Evolutionary conservation across 2,329 filamentous ascomycete genomes (phyloP), one percentile per base, ranked within the genome.

Genomic region (Claviceps purpurea): DNA sequence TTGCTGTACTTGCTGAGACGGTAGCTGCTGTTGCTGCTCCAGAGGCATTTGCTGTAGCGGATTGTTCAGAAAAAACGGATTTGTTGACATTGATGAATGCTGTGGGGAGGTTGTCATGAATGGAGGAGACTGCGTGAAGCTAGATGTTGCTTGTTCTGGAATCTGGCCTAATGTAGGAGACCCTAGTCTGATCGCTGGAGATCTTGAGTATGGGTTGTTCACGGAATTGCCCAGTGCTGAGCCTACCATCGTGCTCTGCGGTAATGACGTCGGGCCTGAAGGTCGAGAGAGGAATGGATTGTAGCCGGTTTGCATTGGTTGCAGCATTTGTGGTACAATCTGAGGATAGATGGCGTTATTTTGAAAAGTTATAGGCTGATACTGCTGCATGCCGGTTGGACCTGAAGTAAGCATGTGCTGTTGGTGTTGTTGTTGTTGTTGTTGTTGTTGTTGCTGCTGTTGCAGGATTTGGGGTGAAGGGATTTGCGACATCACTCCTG

Each of bases 241-340:
- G 52, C 70, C 74, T 4, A 73, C 56, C 5, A 70, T 62, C 38
- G 76, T 60, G 20, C 59, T 63, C 43, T 70, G 70, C 52, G 68
- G 67, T 37, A 62, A 61, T 26, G 59, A 58, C 14, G 60, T 49
- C 54, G 56, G 62, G 46, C 64, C 65, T 37, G 63, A 61, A 26
- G 68, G 61, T 22, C 69, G 68, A 14, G 66, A 58, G 50, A 78
- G 66, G 60, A 78, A 80, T 0, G 77, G 76, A 54, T 81, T 81
- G 58, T 77, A 74, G 50, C 68, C 68, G 4, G 71, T 67, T 39
- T 64, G 63, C 54, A 66, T 64, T 18, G 65, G 60, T 51, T 74
- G 73, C 40, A 66, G 53, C 4, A 59, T 56, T 22, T 61, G 61
- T 5, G 64, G 64, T 45, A 65, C 64, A 37, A 64, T 61, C 42